Evolutionary conservation across 352 stramenopile genomes (phyloP).

Genomic region (Phytophthora citricola): DNA sequence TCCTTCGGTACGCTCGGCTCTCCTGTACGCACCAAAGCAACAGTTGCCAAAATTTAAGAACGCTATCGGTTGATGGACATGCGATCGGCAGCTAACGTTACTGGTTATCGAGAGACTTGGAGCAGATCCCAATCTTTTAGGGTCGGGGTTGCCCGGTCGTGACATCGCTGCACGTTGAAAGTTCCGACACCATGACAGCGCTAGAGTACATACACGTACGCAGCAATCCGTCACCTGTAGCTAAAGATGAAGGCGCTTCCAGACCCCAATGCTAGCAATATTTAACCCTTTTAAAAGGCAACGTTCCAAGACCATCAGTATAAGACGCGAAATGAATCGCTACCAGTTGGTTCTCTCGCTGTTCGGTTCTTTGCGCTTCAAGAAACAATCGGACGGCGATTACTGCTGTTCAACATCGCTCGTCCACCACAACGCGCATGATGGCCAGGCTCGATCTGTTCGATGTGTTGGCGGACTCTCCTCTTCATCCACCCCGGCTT

Average conservation of each 20-base stretch:
- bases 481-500: conserved; percentile 19
- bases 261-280: too few relatives aligned
- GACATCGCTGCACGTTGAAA: not conserved
- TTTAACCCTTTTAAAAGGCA: too few relatives aligned
- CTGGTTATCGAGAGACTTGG: not conserved
- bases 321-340: not conserved
- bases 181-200: not conserved
- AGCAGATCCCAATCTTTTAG: not conserved
- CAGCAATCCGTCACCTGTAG: too few relatives aligned
- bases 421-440: conserved; percentile 22
- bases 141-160: not conserved
- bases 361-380: not conserved
- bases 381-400: conserved; percentile 27
- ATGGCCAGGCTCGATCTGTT: conserved; percentile 32
- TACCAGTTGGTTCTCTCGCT: not conserved
- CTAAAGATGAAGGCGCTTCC: too few relatives aligned
- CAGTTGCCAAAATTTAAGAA: conserved; percentile 48
- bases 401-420: conserved; percentile 27
- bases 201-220: too few relatives aligned
- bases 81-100: not conserved
- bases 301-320: not conserved
- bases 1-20: conserved; percentile 41
- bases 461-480: conserved; percentile 13
- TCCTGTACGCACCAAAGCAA: conserved; percentile 28
- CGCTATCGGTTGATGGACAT: not conserved